Evolutionary conservation across 106 monocot genomes (phyloP).

Genomic region (Phalaenopsis aphrodite): DNA sequence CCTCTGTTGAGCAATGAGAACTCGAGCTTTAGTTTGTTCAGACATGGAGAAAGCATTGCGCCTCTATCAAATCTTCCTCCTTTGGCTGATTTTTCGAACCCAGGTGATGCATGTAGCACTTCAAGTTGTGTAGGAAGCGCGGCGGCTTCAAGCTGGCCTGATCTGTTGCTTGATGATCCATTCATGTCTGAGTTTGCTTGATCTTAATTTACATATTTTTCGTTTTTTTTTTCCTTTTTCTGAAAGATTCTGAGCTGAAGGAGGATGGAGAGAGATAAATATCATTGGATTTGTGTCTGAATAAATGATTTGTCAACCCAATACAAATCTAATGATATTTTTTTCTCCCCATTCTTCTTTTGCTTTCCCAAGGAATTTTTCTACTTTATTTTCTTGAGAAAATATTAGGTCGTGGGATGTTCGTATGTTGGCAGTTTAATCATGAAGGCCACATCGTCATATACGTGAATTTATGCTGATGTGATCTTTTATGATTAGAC

Average conservation of each 20-base stretch:
- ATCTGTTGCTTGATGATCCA: constrained; percentile 52
- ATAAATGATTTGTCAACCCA: background rate
- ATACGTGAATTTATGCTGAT: no score
- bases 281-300: background rate
- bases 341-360: background rate
- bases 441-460: no score
- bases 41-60: constrained; percentile 12
- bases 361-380: background rate
- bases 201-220: background rate
- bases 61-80: constrained; percentile 16
- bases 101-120: constrained; percentile 25
- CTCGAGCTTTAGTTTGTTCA: constrained; percentile 13
- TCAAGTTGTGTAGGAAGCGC: constrained; percentile 23
- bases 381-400: background rate
- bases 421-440: no score
- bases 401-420: no score
- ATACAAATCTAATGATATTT: background rate
- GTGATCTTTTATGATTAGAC: no score
- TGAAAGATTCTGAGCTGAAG: background rate
- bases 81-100: constrained; percentile 19
- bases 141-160: constrained; percentile 46
- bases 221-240: background rate
- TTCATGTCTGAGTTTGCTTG: constrained; percentile 53
- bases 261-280: background rate
- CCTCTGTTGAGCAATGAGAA: constrained; percentile 11